phyloP scores from a whole-genome alignment of 2,329 filamentous ascomycete species.

The Chaetomiaceae sp. region DNA sequence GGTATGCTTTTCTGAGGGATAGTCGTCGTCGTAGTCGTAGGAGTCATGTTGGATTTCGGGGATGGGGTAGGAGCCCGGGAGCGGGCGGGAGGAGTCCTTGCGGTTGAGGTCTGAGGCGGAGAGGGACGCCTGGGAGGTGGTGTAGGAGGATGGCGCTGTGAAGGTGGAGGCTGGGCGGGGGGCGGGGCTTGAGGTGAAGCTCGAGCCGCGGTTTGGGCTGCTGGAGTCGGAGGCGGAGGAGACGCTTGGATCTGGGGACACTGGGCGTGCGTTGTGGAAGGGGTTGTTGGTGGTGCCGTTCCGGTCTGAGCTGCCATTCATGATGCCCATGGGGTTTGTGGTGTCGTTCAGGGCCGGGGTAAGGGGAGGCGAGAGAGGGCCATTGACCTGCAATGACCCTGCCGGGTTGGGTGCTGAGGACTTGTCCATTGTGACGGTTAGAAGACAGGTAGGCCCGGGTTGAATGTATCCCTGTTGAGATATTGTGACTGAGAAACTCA shows the following conservation, averaged over 20 bases:
- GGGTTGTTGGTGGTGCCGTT: background rate
- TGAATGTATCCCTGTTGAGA: background rate
- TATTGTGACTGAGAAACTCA: background rate
- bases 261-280: constrained; percentile 1
- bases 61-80: constrained; percentile 25
- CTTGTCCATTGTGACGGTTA: constrained; percentile 16
- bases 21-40: constrained; percentile 17
- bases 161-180: constrained; percentile 1
- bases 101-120: background rate
- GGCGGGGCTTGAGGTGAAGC: background rate
- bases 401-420: constrained; percentile 4
- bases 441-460: background rate
- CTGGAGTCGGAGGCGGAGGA: background rate
- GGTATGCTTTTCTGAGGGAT: constrained; percentile 20
- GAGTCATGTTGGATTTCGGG: constrained; percentile 32
- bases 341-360: constrained; percentile 19
- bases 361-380: constrained; percentile 22
- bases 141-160: constrained; percentile 3
- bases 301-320: background rate
- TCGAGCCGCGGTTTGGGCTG: too few relatives aligned
- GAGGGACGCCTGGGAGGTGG: constrained; percentile 5
- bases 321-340: constrained; percentile 8
- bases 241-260: constrained; percentile 9
- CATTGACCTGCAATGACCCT: constrained; percentile 18
- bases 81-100: constrained; percentile 27